Percentiles rank a stretch among this genome's conserved stretches.
Conservation (phyloP, 768 basidiomycete species). For the Pleurotus ostreatus region DNA sequence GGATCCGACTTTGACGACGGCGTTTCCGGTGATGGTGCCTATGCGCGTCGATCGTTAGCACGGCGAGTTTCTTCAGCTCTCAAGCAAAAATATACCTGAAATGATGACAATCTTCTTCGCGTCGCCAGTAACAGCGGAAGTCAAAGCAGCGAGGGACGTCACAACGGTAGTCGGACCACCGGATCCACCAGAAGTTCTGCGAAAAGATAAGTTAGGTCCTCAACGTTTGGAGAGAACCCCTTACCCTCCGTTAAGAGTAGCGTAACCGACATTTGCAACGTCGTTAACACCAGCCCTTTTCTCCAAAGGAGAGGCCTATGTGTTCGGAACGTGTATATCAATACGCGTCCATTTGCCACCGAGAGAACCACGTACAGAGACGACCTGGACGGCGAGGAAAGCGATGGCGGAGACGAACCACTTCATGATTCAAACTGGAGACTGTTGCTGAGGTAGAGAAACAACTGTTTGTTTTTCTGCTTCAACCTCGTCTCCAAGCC, state of each 20-base stretch:
- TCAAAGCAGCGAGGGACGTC: constrained; percentile 35
- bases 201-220: neutral
- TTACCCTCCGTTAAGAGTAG: constrained; percentile 15
- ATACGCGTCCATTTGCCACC: neutral
- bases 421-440: constrained; percentile 13
- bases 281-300: constrained; percentile 34
- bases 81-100: constrained; percentile 23
- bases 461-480: neutral
- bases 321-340: neutral
- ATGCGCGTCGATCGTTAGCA: neutral
- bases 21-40: constrained; percentile 40
- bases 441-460: neutral
- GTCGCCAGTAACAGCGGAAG: constrained; percentile 34
- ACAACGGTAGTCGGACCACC: constrained; percentile 41
- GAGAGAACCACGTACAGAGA: constrained; percentile 9
- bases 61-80: neutral
- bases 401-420: constrained; percentile 17
- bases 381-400: constrained; percentile 14
- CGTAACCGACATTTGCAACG: constrained; percentile 35
- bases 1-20: constrained; percentile 37
- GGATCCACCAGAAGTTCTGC: constrained; percentile 40
- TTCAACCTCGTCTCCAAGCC: neutral
- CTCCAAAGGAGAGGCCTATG: constrained; percentile 16
- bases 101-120: constrained; percentile 41
- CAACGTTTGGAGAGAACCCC: neutral